phyloP scores from a whole-genome alignment of 352 stramenopile species.

The Elongisporangium senticosum region DNA sequence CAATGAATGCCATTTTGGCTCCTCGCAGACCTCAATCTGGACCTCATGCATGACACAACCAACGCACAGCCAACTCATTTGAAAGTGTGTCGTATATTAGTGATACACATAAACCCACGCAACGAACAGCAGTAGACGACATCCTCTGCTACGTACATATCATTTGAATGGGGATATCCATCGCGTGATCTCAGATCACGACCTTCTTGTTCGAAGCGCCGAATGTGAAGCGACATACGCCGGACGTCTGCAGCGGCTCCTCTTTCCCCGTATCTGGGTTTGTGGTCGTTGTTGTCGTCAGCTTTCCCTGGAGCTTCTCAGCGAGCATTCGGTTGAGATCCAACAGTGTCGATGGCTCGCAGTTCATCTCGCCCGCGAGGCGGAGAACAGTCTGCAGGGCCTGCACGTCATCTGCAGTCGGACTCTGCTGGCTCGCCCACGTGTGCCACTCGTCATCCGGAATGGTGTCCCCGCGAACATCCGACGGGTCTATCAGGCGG shows the following conservation, averaged over 20 bases:
- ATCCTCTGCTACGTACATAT: background rate
- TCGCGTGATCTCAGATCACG: slow-evolving; percentile 18
- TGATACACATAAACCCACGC: background rate
- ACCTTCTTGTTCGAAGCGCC: slow-evolving; percentile 23
- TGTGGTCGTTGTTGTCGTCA: slow-evolving; percentile 6
- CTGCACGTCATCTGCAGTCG: slow-evolving; percentile 36
- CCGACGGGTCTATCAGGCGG: background rate
- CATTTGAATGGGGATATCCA: background rate
- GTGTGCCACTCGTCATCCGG: slow-evolving; percentile 36
- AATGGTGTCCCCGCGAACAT: slow-evolving; percentile 13
- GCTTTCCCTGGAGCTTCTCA: slow-evolving; percentile 26
- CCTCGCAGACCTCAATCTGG: background rate
- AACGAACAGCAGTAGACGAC: background rate
- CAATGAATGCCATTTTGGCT: background rate
- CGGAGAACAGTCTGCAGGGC: slow-evolving; percentile 60
- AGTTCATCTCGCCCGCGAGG: slow-evolving; percentile 61
- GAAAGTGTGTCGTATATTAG: background rate
- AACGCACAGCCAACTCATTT: background rate
- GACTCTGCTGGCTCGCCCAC: slow-evolving; percentile 39
- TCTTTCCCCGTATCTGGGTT: slow-evolving; percentile 2
- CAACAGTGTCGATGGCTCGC: slow-evolving; percentile 38
- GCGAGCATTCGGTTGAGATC: slow-evolving; percentile 54
- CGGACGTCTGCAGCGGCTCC: slow-evolving; percentile 15
- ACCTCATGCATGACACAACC: background rate
- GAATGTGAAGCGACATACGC: slow-evolving; percentile 58